Percentiles rank a stretch among this genome's conserved stretches.
Conservation (phyloP, 805 yeast species). For the Metschnikowia amazonensis region DNA sequence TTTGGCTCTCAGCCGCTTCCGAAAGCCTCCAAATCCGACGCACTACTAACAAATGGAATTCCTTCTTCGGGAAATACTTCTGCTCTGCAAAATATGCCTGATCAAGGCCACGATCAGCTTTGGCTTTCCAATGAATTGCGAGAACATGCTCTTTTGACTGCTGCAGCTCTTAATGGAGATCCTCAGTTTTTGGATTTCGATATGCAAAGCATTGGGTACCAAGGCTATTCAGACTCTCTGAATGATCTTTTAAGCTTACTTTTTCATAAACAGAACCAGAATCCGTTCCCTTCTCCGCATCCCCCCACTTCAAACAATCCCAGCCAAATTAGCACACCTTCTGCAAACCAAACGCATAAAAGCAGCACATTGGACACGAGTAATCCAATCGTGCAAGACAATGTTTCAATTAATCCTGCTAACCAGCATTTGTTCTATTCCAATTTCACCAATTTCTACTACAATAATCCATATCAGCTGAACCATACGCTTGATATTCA, state of each 20-base stretch:
- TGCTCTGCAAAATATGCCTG: neutral
- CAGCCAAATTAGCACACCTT: conserved; percentile 5
- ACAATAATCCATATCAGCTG: conserved; percentile 36
- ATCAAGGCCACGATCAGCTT: conserved; percentile 44
- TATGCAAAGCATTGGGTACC: conserved; percentile 15
- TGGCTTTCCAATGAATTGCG: conserved; percentile 70
- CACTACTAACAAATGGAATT: neutral
- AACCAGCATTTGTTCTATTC: conserved; percentile 38
- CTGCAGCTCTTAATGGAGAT: conserved; percentile 64
- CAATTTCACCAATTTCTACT: conserved; percentile 36
- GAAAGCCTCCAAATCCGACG: neutral
- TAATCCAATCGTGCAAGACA: conserved; percentile 8
- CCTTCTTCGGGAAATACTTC: conserved; percentile 2
- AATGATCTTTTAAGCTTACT: conserved; percentile 50
- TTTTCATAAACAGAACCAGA: conserved; percentile 42
- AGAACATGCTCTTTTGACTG: conserved; percentile 70
- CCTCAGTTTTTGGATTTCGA: conserved; percentile 55
- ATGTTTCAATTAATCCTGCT: conserved; percentile 28
- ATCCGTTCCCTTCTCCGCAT: neutral
- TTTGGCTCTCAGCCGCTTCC: conserved; percentile 30
- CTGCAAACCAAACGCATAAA: conserved; percentile 3
- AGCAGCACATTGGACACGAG: conserved; percentile 2
- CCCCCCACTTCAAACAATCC: conserved; percentile 3
- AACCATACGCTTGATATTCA: conserved; percentile 40
- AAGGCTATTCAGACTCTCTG: conserved; percentile 22